These are phyloP conservation scores for Tylopilus sp. DNA, from an alignment of 1,284 basidiomycete genomes.

Conservation along the genomic window DNA sequence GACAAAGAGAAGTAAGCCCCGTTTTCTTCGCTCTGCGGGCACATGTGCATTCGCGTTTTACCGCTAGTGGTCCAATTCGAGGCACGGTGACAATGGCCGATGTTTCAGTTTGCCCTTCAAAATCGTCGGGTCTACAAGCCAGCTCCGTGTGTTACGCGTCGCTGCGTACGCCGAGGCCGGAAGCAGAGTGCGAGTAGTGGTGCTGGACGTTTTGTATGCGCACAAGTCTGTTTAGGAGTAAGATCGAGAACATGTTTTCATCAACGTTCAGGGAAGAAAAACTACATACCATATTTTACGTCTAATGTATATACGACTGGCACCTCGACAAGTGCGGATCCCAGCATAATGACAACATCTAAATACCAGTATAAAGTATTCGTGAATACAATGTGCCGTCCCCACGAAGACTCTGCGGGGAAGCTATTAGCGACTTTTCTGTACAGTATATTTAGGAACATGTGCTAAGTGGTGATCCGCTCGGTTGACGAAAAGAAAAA, in stretches of 20 bases:
- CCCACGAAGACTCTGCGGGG: background rate
- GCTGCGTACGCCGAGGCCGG: background rate
- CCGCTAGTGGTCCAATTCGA: constrained; percentile 81
- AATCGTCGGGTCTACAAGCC: background rate
- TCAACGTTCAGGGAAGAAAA: background rate
- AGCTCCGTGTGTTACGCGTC: background rate
- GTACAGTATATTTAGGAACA: constrained; percentile 17
- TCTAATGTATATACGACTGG: constrained; percentile 5
- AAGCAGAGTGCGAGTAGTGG: background rate
- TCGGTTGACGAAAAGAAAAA: background rate
- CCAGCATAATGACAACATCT: background rate
- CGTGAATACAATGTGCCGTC: constrained; percentile 15
- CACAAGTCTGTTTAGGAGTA: background rate
- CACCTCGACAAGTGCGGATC: background rate
- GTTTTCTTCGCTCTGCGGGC: background rate
- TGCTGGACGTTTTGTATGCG: background rate
- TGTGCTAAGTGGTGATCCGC: background rate
- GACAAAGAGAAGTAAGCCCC: constrained; percentile 77
- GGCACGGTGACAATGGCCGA: constrained; percentile 53
- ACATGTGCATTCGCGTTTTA: constrained; percentile 15
- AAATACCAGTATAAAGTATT: constrained; percentile 23
- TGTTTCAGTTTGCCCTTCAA: background rate
- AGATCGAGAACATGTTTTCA: background rate
- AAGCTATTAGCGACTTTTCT: constrained; percentile 9
- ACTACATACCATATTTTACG: background rate